Base-by-base conservation (phyloP, 331 rosid species). In the Quercus tomentella region DNA sequence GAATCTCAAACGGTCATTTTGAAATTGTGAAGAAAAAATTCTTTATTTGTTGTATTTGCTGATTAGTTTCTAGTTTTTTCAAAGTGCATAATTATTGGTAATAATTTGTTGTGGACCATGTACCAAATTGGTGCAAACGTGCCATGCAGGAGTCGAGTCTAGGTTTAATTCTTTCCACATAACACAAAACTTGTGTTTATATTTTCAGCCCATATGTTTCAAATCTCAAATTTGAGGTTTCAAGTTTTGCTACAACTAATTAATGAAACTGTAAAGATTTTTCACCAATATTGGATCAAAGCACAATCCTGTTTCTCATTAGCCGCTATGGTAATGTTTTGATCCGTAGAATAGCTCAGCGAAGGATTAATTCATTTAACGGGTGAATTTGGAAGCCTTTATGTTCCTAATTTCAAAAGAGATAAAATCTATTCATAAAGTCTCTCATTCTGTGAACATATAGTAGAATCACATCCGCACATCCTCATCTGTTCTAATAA, bases 1-100 rank as follows among this genome's bases (percentile, higher is more conserved):
- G 83, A 84, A 81, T 86, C 82, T 92, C n/a, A 84, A 83, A 81
- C 87, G 97, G 81, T 87, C 97, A 5, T 90, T 87, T 77, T 84
- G 85, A 75, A 43, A n/a, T 65, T 49, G 68, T 21, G 61, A 67
- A 33, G 43, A 18, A 22, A 22, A 67, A 67, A 7, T 15, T 76
- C 41, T 37, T 73, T 78, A 73, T 71, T 30, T 26, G 18, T 30
- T 37, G 43, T 12, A 45, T 25, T 26, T 62, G 30, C n/a, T 62
- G 9, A 26, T 16, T 28, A 35, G 23, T 75, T 73, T 72, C 17
- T 23, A 54, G 26, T 5, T 49, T 70, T 18, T 30, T 74, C 21
- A 0, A 0, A 63, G n/a, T 77, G 18, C 54, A 63, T 79, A 43
- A 18, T 63, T n/a, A 61, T 8, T 41, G 45, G 76, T 70, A 81